Percentiles rank a stretch among this genome's conserved stretches.
Conservation (phyloP, 2,329 filamentous ascomycete species). For the Ceratocystis alfenasii region DNA sequence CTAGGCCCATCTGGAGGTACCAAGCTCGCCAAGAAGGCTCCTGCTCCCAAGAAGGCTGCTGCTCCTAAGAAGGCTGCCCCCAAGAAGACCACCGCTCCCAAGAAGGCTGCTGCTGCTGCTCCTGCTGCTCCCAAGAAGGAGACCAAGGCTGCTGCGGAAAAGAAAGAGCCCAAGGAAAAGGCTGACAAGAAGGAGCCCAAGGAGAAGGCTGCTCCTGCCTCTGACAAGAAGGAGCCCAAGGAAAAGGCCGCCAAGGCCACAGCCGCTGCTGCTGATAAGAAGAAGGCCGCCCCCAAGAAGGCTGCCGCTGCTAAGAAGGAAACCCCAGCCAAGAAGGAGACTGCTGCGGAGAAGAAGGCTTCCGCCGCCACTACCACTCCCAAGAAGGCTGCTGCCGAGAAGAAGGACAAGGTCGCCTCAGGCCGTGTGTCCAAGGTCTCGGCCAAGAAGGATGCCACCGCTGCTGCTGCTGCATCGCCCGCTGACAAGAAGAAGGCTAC, state of each 20-base stretch:
- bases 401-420: constrained; percentile 28
- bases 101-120: constrained; percentile 12
- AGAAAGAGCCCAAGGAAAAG: constrained; percentile 44
- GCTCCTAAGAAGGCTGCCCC: constrained; percentile 24
- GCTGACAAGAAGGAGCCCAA: constrained; percentile 27
- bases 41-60: constrained; percentile 25
- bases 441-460: constrained; percentile 25
- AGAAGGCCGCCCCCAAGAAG: constrained; percentile 29
- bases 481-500: constrained; percentile 24
- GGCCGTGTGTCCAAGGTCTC: constrained; percentile 26
- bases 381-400: constrained; percentile 30
- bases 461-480: constrained; percentile 25
- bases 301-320: constrained; percentile 26
- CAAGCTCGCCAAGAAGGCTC: constrained; percentile 76
- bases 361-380: constrained; percentile 28
- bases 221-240: constrained; percentile 29
- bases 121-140: constrained; percentile 27
- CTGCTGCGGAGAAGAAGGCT: constrained; percentile 49
- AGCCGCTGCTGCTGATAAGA: constrained; percentile 44
- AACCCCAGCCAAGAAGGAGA: constrained; percentile 26
- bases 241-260: constrained; percentile 47
- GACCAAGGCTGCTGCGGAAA: constrained; percentile 37
- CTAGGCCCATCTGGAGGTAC: constrained; percentile 73
- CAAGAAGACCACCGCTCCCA: constrained; percentile 24
- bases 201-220: constrained; percentile 27